Percentiles rank a stretch among this genome's conserved stretches.
Evolutionary conservation across 768 basidiomycete genomes (phyloP).

Genomic region (Trametes sanguinea): DNA sequence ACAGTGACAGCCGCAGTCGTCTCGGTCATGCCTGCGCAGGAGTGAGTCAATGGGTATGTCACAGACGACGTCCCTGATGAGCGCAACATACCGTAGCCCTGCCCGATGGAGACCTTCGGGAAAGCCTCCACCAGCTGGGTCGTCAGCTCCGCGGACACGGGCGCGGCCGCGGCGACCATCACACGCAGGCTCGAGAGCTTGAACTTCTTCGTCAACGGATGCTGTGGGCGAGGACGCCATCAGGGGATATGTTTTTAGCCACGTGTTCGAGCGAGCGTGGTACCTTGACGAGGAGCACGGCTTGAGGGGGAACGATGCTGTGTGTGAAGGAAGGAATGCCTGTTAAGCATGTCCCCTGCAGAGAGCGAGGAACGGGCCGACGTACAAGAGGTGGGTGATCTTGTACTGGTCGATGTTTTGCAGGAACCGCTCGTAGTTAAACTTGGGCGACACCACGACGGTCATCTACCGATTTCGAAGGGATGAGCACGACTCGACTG

Average conservation of each 20-base stretch:
- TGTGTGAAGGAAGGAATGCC: background rate
- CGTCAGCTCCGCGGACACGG: constrained; percentile 36
- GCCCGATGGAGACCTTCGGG: constrained; percentile 58
- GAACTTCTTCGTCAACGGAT: constrained; percentile 33
- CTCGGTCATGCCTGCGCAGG: constrained; percentile 65
- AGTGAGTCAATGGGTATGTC: no score
- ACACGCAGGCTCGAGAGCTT: constrained; percentile 32
- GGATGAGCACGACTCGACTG: background rate
- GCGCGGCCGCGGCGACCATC: constrained; percentile 38
- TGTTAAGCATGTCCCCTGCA: background rate
- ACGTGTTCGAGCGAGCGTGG: background rate
- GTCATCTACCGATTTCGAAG: constrained; percentile 26
- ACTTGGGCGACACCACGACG: constrained; percentile 36
- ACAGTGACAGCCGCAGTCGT: constrained; percentile 54
- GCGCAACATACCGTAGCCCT: constrained; percentile 51
- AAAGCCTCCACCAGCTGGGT: constrained; percentile 49
- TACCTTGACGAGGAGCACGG: constrained; percentile 35
- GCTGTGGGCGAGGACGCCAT: constrained; percentile 12
- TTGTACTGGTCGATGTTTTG: constrained; percentile 36
- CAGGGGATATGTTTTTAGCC: background rate
- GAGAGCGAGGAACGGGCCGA: background rate
- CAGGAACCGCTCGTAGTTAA: constrained; percentile 35
- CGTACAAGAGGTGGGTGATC: constrained; percentile 37
- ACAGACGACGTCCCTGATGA: background rate
- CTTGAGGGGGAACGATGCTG: constrained; percentile 35